phyloP scores from a whole-genome alignment of 345 rosid species.

The Raphanus sativus region DNA sequence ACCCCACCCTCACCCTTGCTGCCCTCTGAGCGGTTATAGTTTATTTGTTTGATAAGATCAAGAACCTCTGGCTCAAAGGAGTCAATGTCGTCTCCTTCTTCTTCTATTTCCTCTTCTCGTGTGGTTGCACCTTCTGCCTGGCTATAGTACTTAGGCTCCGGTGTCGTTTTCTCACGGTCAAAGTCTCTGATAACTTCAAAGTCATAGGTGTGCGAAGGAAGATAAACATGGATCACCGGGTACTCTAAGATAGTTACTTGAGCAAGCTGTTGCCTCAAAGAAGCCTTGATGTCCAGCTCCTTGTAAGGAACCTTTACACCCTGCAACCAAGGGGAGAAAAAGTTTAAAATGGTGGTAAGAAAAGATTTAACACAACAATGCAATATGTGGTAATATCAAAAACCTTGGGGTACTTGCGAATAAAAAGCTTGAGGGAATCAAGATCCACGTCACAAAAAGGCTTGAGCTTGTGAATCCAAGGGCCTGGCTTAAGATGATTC shows the following conservation, averaged over 20 bases:
- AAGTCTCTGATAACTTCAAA: conserved; percentile 60
- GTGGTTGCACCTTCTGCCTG: conserved; percentile 48
- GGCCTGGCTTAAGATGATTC: conserved; percentile 77
- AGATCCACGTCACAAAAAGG: conserved; percentile 61
- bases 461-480: conserved; percentile 67
- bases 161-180: conserved; percentile 11
- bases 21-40: neutral
- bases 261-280: conserved; percentile 65
- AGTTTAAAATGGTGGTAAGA: neutral
- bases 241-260: conserved; percentile 62
- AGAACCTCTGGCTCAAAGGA: conserved; percentile 43
- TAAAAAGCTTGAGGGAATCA: conserved; percentile 62
- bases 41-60: conserved; percentile 43
- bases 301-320: conserved; percentile 64
- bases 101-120: conserved; percentile 73
- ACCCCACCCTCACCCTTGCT: neutral
- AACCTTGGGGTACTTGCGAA: conserved; percentile 63
- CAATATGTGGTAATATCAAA: neutral
- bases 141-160: conserved; percentile 36
- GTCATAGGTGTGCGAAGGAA: conserved; percentile 58
- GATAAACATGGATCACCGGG: conserved; percentile 85
- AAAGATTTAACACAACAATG: neutral
- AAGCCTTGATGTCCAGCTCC: conserved; percentile 58
- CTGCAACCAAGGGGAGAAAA: conserved; percentile 41
- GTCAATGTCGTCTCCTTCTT: conserved; percentile 31